Base-by-base conservation (phyloP, 2,329 filamentous ascomycete genomes). In the Penicillium olsonii region DNA sequence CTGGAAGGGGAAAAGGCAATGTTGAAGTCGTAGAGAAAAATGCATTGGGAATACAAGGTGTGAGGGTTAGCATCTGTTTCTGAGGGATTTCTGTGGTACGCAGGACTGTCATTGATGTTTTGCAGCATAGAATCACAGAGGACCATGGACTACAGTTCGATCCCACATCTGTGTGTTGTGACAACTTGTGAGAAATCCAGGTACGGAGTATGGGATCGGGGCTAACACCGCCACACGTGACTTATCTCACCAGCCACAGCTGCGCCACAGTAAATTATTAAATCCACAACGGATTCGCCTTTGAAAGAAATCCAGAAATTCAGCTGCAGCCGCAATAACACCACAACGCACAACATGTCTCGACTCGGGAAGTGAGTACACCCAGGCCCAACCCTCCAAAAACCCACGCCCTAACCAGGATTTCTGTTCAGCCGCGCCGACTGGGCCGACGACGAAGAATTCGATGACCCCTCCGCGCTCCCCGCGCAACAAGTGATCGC, bases 381-480 rank as follows among this genome's bases (percentile, higher is more conserved):
- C 29, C 12, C 44, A 20, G 11, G 15, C 17, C 5, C 26, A 48
- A 54, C 34, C 18, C 6, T 8, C 20, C 6, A 33, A 37, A 9
- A 39, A 40, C 24, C 26, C 17, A 14, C 29, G 14, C 5, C 40
- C 58, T 66, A 54, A 65, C 54, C 41, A 33, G 41, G 34, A 47
- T 50, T 55, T 53, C 42, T 37, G 48, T 54, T 58, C 51, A 81
- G 78, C 70, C 79, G 81, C 67, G 81, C 81, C 69, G 92, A 96
- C 82, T 97, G 92, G 92, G 92, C 94, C 72, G 94, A 97, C 78
- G 90, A 94, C 71, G 82, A 85, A 65, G 84, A 87, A 63, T 91
- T 95, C 71, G 89, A 92, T 68, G 87, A 90, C 76, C 88, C 94
- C 75, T 84, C 88, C 78, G 78, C 83, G 62, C 88, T 99, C 64